A percentile compares a stretch with the other conserved stretches of the same genome.
phyloP scores from a whole-genome alignment of 179 eudicot species.

The Corrigiola litoralis region DNA sequence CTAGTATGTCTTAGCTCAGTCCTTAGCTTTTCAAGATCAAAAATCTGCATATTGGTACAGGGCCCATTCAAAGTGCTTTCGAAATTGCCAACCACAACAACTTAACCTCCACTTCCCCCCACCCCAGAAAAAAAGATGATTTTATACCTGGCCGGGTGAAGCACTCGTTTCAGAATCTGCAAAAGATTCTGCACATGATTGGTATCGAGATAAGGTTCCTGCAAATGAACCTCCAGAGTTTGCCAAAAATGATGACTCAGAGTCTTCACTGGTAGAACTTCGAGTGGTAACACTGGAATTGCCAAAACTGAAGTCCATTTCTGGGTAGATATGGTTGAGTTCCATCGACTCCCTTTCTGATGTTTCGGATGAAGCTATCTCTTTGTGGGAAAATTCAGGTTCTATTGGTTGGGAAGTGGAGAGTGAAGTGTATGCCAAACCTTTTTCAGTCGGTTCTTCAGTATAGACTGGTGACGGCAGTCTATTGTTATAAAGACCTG shows the following conservation, averaged over 20 bases:
- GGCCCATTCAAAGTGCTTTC: background rate
- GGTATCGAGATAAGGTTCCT: background rate
- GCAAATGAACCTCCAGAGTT: slow-evolving; percentile 18
- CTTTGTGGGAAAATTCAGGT: slow-evolving; percentile 33
- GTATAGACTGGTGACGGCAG: no score
- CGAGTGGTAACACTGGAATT: slow-evolving; percentile 12
- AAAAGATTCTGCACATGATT: no score
- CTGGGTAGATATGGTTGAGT: slow-evolving; percentile 10
- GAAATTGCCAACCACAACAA: no score
- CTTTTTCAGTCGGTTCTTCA: no score
- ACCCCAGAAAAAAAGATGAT: background rate
- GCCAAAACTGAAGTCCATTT: slow-evolving; percentile 17
- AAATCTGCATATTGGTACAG: background rate
- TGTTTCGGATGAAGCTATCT: slow-evolving; percentile 28
- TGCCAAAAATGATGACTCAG: slow-evolving; percentile 37
- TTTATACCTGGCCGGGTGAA: background rate
- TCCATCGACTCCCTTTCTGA: slow-evolving; percentile 33
- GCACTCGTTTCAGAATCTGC: background rate
- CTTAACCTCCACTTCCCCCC: no score
- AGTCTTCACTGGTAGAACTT: no score
- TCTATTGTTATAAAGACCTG: no score
- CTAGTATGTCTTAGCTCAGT: slow-evolving; percentile 9
- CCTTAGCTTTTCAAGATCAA: slow-evolving; percentile 11
- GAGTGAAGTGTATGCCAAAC: no score
- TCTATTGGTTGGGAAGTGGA: slow-evolving; percentile 46